Evolutionary conservation across 768 basidiomycete species (phyloP).

Genomic region (Phaffia tasmanica): DNA sequence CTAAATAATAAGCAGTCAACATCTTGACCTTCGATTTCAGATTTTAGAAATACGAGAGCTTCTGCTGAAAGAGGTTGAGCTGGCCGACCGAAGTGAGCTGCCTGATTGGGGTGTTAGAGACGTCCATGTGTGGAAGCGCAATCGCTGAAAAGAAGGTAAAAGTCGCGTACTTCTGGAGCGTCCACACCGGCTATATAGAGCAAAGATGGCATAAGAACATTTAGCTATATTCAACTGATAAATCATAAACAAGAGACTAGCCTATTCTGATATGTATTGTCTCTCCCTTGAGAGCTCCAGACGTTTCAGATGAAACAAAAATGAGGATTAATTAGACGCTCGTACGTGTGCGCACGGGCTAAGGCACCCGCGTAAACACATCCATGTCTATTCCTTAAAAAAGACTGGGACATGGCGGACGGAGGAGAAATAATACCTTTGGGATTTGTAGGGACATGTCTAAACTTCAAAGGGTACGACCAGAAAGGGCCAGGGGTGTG

Average conservation of each 20-base stretch:
- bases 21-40: background rate
- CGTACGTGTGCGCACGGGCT: too few relatives aligned
- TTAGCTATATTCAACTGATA: too few relatives aligned
- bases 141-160: background rate
- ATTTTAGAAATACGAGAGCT: constrained; percentile 6
- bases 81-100: constrained; percentile 21
- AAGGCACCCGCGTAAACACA: too few relatives aligned
- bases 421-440: constrained; percentile 2
- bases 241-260: too few relatives aligned
- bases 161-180: constrained; percentile 9
- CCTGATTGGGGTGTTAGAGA: background rate
- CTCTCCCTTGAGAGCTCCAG: constrained; percentile 13
- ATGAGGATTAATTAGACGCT: background rate
- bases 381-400: too few relatives aligned
- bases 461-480: constrained; percentile 7
- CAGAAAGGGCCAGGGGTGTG: constrained; percentile 11
- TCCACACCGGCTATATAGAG: constrained; percentile 13
- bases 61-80: constrained; percentile 22
- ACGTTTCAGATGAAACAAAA: background rate
- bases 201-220: too few relatives aligned
- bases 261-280: constrained; percentile 15
- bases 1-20: constrained; percentile 7
- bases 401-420: too few relatives aligned
- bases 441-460: background rate
- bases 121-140: background rate